Evolutionary conservation across 2,329 filamentous ascomycete genomes (phyloP).

Genomic region (Fusarium gaditjirri): DNA sequence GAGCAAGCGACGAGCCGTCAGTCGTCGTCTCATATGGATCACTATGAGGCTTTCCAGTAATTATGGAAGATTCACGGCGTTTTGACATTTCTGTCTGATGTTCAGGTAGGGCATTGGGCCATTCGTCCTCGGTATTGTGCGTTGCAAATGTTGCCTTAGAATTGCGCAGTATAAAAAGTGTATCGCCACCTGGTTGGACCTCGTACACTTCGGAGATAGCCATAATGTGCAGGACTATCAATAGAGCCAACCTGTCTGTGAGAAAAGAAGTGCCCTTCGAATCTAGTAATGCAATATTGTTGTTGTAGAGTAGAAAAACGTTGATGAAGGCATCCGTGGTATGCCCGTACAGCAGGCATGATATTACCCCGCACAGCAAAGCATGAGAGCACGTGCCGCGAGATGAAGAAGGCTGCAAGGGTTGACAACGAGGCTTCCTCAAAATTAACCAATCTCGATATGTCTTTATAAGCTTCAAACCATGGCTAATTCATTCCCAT

Average conservation of each 20-base stretch:
- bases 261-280: accelerated
- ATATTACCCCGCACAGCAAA: neutral
- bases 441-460: too few species aligned
- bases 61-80: neutral
- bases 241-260: neutral
- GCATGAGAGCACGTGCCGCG: neutral
- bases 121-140: neutral
- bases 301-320: neutral
- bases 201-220: neutral
- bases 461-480: too few species aligned
- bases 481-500: neutral
- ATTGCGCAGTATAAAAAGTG: neutral
- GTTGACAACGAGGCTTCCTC: too few species aligned
- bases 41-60: neutral
- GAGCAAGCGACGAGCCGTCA: accelerated
- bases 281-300: neutral
- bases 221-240: neutral
- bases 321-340: neutral
- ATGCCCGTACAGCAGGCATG: neutral
- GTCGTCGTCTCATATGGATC: neutral
- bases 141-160: neutral
- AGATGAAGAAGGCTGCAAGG: neutral
- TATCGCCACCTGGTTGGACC: neutral
- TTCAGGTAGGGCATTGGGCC: neutral
- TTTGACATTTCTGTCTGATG: neutral